Base-by-base conservation (phyloP, 163 green algal genomes). In the Scenedesmus sp. region DNA sequence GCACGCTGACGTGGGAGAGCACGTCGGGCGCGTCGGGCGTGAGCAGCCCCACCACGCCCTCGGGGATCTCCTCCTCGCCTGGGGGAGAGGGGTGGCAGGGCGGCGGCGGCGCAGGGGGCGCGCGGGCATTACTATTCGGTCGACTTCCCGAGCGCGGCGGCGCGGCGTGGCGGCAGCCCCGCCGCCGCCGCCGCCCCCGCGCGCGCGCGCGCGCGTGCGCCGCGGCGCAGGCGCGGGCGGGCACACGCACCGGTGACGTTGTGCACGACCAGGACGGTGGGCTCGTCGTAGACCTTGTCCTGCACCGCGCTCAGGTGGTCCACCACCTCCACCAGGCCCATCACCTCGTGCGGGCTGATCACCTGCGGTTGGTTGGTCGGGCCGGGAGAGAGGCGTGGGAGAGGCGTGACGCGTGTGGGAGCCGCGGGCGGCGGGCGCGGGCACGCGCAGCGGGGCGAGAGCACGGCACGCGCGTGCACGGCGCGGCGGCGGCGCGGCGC, bases 31-130 rank as follows among this genome's bases (percentile, higher is more conserved):
- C 93, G 70, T 99, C 96, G 17, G 91, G 91, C 2, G 95, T 98
- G n/a, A 99, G 87, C 79, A 99, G 85, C 3, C 87, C 96, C 29
- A 99, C 94, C 13, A 88, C 91, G 26, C 95, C 95, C 75, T 94
- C 90, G 10, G 96, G 96, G 70, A 99, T 95, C 86, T 99, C 96
- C 87, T 99, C 96, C 88, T 99, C 96, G 18, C 96, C 96, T 7
- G 87, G 84, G 45, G 88, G 72, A 67, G 82, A 60, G 6, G 53
- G 48, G 39, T 51, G 48, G 20, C 54, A 54, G 34, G 36, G 34
- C 13, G 14, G 9, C n/a, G n/a, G n/a, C n/a, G n/a, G n/a, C n/a
- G n/a, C n/a, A n/a, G n/a, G n/a, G n/a, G n/a, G n/a, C n/a, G n/a
- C n/a, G n/a, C n/a, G n/a, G n/a, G n/a, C n/a, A n/a, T n/a, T n/a